These are phyloP conservation scores for Dictyostelium discoideum DNA, from an alignment of 78 protist genomes.

Conservation along the genomic window DNA sequence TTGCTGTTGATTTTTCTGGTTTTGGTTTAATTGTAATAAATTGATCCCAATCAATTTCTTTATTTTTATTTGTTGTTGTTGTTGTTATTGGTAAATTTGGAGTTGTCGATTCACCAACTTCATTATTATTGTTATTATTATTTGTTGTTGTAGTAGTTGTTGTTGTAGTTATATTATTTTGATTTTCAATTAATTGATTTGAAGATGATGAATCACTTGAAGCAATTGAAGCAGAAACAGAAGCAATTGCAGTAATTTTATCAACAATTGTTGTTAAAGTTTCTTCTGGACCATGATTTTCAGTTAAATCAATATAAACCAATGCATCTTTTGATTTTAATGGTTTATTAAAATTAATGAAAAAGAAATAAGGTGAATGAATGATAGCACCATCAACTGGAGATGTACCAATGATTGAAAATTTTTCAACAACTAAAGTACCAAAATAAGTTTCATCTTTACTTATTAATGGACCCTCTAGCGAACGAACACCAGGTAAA, in stretches of 20 bases:
- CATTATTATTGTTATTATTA: not conserved
- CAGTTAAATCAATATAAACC: not conserved
- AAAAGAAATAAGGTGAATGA: not conserved
- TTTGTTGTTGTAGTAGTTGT: not conserved
- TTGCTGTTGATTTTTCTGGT: not conserved
- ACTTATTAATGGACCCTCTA: slow-evolving; percentile 13
- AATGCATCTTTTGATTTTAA: not conserved
- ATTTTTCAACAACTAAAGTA: not conserved
- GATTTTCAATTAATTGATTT: not conserved
- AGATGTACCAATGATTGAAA: not conserved
- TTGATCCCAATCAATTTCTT: not conserved
- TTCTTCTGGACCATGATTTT: not conserved
- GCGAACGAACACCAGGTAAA: not conserved
- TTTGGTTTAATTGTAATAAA: slow-evolving; percentile 33
- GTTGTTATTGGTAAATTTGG: not conserved
- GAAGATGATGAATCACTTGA: not conserved
- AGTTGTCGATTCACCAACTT: not conserved
- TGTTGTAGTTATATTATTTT: not conserved
- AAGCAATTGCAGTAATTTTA: not conserved
- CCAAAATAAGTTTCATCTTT: not conserved
- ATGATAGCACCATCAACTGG: not conserved
- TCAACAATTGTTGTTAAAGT: not conserved
- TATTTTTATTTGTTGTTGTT: not conserved
- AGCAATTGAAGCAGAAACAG: not conserved
- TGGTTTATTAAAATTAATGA: not conserved